Base-by-base conservation (phyloP, 192 early-diverging fungal species). In the Rhizoclosmatium globosum region DNA sequence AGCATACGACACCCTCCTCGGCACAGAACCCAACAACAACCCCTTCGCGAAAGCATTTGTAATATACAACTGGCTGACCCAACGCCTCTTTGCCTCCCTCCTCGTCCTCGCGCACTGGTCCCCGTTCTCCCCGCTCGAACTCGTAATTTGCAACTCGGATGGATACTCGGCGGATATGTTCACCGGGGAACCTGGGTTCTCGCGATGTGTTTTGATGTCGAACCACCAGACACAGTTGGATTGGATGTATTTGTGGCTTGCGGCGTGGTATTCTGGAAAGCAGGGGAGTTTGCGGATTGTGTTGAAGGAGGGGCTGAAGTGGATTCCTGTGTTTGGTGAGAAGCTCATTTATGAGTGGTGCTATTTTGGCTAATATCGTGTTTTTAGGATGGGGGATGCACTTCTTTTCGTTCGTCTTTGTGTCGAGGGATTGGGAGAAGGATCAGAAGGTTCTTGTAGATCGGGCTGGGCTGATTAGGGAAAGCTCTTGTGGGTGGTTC, bases 351-450 rank as follows among this genome's bases (percentile, higher is more conserved):
- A 15, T 62, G 9, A 31, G 1, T 41, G 56, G 31, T 4, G 2
- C 71, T 74, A 3, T 31, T 71, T 4, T 53, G 21, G 50, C 17
- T 53, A 53, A 53, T 13, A 53, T 13, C 60, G 23, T 62, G 21
- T 7, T 21, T 21, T 62, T 48, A 85, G 84, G 84, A 39, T 85
- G 84, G 79, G 87, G 87, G 31, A 97, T 97, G 96, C 88, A 85
- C 45, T 92, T 97, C 72, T 93, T 97, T 78, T 93, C 95, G 72
- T 99, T 96, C 82, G 95, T 99, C 31, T 93, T 97, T 80, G 80
- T 99, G 70, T 92, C 95, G 81, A 93, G 95, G 74, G 95, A 94
- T 70, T 92, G 91, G 91, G 88, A 85, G n/a, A 85, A 93, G 71
- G 95, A 96, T 84, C 68, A 82, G 43, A 71, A 80, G 31, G 68